Base-by-base conservation (phyloP, 176 grass and related monocot genomes). In the Stipa capillata region DNA sequence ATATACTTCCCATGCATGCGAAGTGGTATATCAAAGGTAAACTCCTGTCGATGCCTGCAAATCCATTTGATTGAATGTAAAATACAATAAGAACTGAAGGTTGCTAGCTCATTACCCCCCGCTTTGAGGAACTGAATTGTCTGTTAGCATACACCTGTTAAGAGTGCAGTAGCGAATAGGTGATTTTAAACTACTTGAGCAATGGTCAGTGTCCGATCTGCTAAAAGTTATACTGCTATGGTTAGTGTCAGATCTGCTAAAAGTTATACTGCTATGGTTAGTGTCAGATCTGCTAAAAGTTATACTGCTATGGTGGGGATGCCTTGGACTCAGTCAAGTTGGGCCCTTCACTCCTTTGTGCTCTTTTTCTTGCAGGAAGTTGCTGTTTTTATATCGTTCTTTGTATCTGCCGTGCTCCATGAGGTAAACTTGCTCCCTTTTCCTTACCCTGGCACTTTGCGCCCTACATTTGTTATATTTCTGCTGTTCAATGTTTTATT, bases 1-100 rank as follows among this genome's bases (percentile, higher is more conserved):
- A 65, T 98, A 83, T 98, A 98, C 79, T 92, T 91, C 47, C 96
- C 96, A 45, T 94, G 92, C 83, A 89, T 98, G 78, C 82, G 92
- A 60, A 87, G 85, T 89, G 92, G 96, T 57, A 83, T 94, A 82
- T 40, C 92, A 49, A 98, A 94, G 95, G 95, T 98, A 89, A 85
- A 61, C 31, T 64, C 21, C 28, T 64, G 31, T 25, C 4, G 16
- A 4, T 79, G 8, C 18, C 23, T 33, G 3, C 2, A n/a, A 39
- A 79, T 77, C 44, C 55, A 34, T 83, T 74, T 27, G 15, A 42
- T 66, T 17, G 36, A 77, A 51, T 34, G 15, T 34, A 43, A 54
- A 83, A 33, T 55, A 67, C n/a, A n/a, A n/a, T n/a, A n/a, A n/a
- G n/a, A n/a, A 48, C 28, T 31, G 7, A 15, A 31, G 43, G 11